Evolutionary conservation across 2,329 filamentous ascomycete species (phyloP).

Genomic region (Rhexocercosporidium sp.): DNA sequence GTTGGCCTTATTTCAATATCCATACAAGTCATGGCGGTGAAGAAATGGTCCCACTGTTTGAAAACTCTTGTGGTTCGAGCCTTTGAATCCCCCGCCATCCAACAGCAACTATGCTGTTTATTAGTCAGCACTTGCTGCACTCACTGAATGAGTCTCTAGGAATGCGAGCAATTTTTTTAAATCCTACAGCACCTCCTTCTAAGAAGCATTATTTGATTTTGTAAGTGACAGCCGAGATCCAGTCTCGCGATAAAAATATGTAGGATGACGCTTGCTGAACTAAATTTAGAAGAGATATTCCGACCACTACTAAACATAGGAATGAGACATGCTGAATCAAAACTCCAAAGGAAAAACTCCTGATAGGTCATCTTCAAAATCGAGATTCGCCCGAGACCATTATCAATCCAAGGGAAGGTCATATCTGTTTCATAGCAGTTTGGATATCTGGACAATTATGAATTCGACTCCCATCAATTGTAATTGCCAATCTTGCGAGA

Average conservation of each 20-base stretch:
- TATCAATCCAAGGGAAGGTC: neutral
- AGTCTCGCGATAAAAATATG: neutral
- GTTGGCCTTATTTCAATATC: neutral
- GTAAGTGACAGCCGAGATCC: too few species aligned
- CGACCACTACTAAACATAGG: too few species aligned
- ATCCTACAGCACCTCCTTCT: neutral
- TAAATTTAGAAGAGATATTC: too few species aligned
- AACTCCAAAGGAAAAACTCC: too few species aligned
- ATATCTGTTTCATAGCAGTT: neutral
- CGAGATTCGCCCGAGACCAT: neutral
- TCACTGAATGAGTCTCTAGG: neutral
- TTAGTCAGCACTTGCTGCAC: neutral
- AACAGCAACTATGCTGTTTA: neutral
- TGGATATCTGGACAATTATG: neutral
- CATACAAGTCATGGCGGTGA: neutral
- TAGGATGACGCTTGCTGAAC: neutral
- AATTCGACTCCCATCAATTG: neutral
- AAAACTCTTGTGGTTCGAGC: slow-evolving; percentile 1
- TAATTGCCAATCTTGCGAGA: neutral
- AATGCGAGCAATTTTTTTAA: neutral
- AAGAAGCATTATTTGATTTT: too few species aligned
- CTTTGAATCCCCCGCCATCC: neutral
- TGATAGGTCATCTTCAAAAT: neutral
- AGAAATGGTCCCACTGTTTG: slow-evolving; percentile 1
- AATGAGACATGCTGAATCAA: too few species aligned